Evolutionary conservation across 768 basidiomycete genomes (phyloP).

Genomic region (Auriscalpium vulgare): DNA sequence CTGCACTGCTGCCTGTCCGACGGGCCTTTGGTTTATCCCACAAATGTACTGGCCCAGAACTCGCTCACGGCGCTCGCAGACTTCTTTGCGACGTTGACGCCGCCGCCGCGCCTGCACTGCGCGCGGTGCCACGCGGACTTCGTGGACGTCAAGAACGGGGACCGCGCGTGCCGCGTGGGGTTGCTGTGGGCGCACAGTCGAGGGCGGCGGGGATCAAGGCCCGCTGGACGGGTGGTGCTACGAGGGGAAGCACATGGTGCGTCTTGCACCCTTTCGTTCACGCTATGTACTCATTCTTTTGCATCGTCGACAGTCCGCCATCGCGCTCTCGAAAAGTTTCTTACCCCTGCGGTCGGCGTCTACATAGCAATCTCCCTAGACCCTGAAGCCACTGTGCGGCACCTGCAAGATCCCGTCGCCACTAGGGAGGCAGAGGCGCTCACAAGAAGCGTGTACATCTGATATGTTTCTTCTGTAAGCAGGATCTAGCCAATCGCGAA

Average conservation of each 20-base stretch:
- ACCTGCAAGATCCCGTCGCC: too few species aligned
- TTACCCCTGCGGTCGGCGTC: too few species aligned
- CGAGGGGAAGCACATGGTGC: slow-evolving; percentile 71
- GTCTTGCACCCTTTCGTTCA: slow-evolving; percentile 18
- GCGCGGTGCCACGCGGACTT: slow-evolving; percentile 66
- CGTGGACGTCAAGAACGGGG: slow-evolving; percentile 68
- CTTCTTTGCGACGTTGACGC: slow-evolving; percentile 56
- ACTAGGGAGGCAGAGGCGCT: too few species aligned
- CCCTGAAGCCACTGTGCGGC: too few species aligned
- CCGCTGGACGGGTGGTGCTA: slow-evolving; percentile 87
- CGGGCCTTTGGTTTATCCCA: too few species aligned
- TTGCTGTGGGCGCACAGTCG: slow-evolving; percentile 65
- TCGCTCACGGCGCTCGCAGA: slow-evolving; percentile 31
- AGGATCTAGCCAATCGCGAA: too few species aligned
- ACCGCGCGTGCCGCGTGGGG: slow-evolving; percentile 63
- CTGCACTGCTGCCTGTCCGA: too few species aligned
- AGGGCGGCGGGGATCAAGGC: slow-evolving; percentile 74
- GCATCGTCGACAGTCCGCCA: not conserved
- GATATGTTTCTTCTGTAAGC: too few species aligned
- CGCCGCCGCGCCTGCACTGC: slow-evolving; percentile 67
- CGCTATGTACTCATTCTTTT: not conserved
- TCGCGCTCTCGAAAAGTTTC: too few species aligned
- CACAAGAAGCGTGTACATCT: too few species aligned
- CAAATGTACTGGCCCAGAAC: too few species aligned
- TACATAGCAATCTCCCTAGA: too few species aligned